A percentile compares a stretch with the other conserved stretches of the same genome.
Conservation (phyloP, 1,284 basidiomycete species). For the Melampsora occidentalis region DNA sequence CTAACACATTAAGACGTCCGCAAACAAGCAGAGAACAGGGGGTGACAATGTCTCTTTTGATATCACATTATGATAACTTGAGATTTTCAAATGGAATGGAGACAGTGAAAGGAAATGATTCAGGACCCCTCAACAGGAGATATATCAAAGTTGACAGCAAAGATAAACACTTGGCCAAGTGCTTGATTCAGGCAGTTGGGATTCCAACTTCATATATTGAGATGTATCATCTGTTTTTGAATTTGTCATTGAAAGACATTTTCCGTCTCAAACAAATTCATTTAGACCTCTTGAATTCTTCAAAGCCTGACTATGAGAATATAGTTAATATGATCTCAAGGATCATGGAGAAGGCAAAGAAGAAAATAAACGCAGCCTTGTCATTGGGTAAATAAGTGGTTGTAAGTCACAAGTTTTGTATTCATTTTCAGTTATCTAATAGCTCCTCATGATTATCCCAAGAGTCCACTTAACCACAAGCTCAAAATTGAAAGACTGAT, state of each 20-base stretch:
- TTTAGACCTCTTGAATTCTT: neutral
- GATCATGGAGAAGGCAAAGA: neutral
- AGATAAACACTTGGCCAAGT: neutral
- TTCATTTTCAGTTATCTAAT: neutral
- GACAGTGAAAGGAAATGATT: too few relatives aligned
- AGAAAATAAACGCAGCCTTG: neutral
- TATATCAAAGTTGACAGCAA: too few relatives aligned
- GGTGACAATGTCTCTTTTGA: too few relatives aligned
- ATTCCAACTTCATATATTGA: neutral
- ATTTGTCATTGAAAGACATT: conserved; percentile 5
- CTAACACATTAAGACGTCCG: too few relatives aligned
- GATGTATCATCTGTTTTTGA: neutral
- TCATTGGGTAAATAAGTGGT: neutral
- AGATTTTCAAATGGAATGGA: too few relatives aligned
- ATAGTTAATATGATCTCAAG: neutral
- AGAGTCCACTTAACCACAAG: neutral
- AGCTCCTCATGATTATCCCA: neutral
- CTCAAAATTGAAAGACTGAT: neutral
- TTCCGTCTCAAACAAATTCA: neutral
- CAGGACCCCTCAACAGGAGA: too few relatives aligned
- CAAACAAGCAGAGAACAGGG: too few relatives aligned
- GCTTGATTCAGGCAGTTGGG: neutral
- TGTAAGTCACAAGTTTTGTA: neutral
- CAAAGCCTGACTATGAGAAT: neutral
- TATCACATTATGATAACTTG: too few relatives aligned